Evolutionary conservation across 768 basidiomycete species (phyloP).

Genomic region (Hydnomerulius pinastri): DNA sequence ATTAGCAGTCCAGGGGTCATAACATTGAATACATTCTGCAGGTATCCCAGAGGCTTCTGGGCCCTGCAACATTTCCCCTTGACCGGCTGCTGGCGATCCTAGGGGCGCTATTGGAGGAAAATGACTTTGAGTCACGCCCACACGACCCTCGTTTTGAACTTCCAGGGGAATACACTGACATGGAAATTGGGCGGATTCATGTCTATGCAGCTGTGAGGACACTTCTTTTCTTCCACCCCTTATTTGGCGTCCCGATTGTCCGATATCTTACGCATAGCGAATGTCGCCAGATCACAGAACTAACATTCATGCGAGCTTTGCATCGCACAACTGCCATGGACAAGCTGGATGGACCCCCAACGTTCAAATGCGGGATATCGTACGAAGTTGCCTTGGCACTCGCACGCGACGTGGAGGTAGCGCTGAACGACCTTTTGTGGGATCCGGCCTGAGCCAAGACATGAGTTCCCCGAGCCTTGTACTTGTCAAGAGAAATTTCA

Average conservation of each 20-base stretch:
- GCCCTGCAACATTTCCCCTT: slow-evolving; percentile 75
- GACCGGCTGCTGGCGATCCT: slow-evolving; percentile 82
- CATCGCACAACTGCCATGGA: slow-evolving; percentile 63
- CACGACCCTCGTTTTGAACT: slow-evolving; percentile 49
- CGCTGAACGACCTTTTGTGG: slow-evolving; percentile 68
- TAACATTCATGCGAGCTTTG: slow-evolving; percentile 65
- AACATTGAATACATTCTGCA: slow-evolving; percentile 31
- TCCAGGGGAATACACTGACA: slow-evolving; percentile 74
- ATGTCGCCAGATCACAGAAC: slow-evolving; percentile 57
- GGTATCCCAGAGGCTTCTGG: slow-evolving; percentile 77
- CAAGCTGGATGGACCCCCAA: slow-evolving; percentile 66
- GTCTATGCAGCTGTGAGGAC: slow-evolving; percentile 61
- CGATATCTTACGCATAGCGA: background rate
- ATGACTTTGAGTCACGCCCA: slow-evolving; percentile 49
- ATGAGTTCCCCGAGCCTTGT: background rate
- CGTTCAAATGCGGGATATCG: slow-evolving; percentile 74
- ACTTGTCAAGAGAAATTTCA: background rate
- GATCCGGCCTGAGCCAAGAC: slow-evolving; percentile 40
- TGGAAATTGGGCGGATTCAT: slow-evolving; percentile 65
- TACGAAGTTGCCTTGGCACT: slow-evolving; percentile 55
- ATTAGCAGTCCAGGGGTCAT: background rate
- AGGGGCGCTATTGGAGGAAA: slow-evolving; percentile 74
- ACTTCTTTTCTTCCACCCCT: slow-evolving; percentile 3
- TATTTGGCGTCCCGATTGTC: slow-evolving; percentile 1
- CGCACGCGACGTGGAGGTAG: slow-evolving; percentile 60